Base-by-base conservation (phyloP, 2,329 filamentous ascomycete genomes). In the Alternaria brassicicola region DNA sequence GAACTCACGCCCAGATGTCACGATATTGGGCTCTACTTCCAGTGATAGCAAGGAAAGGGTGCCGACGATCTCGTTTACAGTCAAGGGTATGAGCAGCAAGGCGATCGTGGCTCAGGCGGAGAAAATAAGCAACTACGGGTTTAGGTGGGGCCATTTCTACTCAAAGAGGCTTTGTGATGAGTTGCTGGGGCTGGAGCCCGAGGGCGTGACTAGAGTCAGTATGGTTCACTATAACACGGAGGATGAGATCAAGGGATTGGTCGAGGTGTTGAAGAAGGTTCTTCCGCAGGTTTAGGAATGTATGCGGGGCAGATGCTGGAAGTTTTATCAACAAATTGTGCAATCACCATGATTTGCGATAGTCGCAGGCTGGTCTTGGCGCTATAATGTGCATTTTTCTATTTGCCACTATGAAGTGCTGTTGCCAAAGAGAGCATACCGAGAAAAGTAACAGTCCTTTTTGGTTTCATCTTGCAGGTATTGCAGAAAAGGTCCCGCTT, bases 221-320 rank as follows among this genome's bases (percentile, higher is more conserved):
- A 81, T 91, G 80, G 83, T 89, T 53, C 89, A 91, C 75, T 92
- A 92, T 70, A 92, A 92, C 66, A 90, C 87, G 3, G 85, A 85
- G 64, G 83, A 86, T 3, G 87, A 89, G 70, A 79, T 88, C 3
- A 76, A 79, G 43, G 78, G 72, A 8, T 80, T 87, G 54, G 80
- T 87, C 19, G 78, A 79, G 33, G 78, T 83, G 1, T 66, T 89
- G 54, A 83, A 87, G 58, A 80, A 81, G 61, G 78, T 84, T 0
- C 62, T 85, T n/a, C 68, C 72, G 7, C 23, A 49, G 25, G 25
- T 17, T n/a, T 57, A 43, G 17, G 35, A 12, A 4, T 7, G 31
- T 35, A n/a, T n/a, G n/a, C n/a, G n/a, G n/a, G n/a, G n/a, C n/a
- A n/a, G n/a, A n/a, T n/a, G n/a, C n/a, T n/a, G n/a, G n/a, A n/a